These are phyloP conservation scores for Chloromonas sp. DNA, from an alignment of 163 green algal genomes.

Conservation along the genomic window DNA sequence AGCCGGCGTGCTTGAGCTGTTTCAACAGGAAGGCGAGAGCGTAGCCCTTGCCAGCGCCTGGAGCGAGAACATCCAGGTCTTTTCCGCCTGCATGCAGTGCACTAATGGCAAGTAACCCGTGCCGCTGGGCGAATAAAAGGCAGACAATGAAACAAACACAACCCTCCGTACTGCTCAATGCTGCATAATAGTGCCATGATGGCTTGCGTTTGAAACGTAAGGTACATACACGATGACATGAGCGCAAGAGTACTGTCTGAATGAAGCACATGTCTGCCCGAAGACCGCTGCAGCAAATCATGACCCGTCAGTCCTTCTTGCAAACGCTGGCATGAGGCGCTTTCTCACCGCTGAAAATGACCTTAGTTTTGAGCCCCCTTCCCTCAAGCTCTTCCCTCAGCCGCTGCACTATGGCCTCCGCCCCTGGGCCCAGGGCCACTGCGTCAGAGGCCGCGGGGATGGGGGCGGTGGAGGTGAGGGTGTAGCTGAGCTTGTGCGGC, in stretches of 20 bases:
- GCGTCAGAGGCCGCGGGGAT: not conserved
- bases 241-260: not conserved
- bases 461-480: constrained; percentile 31
- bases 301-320: not conserved
- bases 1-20: constrained; percentile 12
- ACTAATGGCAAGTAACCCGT: too few species aligned
- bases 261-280: not conserved
- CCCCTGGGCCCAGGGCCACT: constrained; percentile 1
- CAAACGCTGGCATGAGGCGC: not conserved
- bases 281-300: too few species aligned
- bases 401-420: constrained; percentile 13
- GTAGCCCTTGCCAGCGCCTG: constrained; percentile 47
- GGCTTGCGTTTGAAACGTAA: too few species aligned
- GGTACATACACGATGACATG: not conserved
- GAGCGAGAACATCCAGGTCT: constrained; percentile 85
- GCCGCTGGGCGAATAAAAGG: not conserved
- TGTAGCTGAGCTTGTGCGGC: constrained; percentile 90
- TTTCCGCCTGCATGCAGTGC: constrained; percentile 29
- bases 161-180: not conserved
- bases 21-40: constrained; percentile 46
- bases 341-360: constrained; percentile 72
- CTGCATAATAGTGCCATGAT: too few species aligned
- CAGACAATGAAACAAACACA: not conserved
- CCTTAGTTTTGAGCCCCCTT: constrained; percentile 60
- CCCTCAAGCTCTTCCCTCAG: constrained; percentile 33